Conservation (phyloP, 2,329 filamentous ascomycete species). For the Calonectria pseudoreteaudii region DNA sequence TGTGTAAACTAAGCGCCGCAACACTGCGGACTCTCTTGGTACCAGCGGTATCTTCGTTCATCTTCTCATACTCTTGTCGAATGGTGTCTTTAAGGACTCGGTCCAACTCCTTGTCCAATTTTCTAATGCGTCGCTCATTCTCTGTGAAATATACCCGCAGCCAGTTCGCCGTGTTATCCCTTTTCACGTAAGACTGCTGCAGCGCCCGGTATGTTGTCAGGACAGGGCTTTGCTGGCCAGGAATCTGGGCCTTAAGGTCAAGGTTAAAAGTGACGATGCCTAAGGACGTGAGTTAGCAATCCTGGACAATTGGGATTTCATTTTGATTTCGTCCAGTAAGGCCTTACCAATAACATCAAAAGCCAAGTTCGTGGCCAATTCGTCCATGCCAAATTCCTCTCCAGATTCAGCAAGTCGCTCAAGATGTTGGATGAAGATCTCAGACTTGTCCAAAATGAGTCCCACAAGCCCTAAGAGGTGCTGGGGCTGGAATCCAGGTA, state of each 20-base stretch:
- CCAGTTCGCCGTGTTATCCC: not conserved
- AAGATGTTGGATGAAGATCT: not conserved
- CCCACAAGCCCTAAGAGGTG: not conserved
- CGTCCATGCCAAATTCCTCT: not conserved
- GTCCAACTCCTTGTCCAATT: not conserved
- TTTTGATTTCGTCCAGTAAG: not conserved
- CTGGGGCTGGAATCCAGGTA: not conserved
- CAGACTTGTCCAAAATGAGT: not conserved
- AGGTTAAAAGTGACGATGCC: not conserved
- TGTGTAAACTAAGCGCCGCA: not conserved
- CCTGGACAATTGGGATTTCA: not conserved
- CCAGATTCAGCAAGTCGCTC: not conserved
- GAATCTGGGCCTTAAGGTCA: not conserved
- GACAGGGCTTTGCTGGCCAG: not conserved
- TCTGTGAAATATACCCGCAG: not conserved
- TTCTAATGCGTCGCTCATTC: not conserved
- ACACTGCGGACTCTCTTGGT: not conserved
- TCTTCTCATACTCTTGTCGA: not conserved
- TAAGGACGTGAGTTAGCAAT: not conserved
- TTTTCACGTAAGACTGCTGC: not conserved
- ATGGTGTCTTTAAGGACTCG: not conserved
- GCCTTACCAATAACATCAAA: not conserved
- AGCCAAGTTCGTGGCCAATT: constrained; percentile 4
- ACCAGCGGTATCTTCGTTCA: not conserved
- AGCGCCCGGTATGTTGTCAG: not conserved